A percentile compares a stretch with the other conserved stretches of the same genome.
These are phyloP conservation scores for Mycena albidolilacea DNA, from an alignment of 768 basidiomycete species.

Conservation along the genomic window DNA sequence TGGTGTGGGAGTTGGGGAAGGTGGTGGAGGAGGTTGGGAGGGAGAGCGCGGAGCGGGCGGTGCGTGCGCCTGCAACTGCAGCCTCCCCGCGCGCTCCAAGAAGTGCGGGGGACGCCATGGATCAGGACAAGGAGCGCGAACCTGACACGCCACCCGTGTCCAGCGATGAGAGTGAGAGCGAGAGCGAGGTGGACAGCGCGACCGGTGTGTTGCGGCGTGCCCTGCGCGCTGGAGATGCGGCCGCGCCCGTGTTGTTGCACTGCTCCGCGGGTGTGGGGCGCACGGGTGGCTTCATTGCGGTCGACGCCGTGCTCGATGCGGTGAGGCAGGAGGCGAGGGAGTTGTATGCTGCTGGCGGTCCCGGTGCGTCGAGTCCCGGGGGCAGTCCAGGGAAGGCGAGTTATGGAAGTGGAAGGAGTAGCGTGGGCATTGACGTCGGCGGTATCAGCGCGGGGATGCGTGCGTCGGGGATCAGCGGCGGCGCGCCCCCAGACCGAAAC, in stretches of 20 bases:
- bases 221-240: conserved; percentile 60
- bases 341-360: conserved; percentile 22
- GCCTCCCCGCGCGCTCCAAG: neutral
- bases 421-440: conserved; percentile 12
- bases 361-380: conserved; percentile 1
- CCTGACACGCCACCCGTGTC: too few species aligned
- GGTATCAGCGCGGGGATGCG: conserved; percentile 31
- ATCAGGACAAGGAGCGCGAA: neutral
- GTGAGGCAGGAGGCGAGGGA: conserved; percentile 70
- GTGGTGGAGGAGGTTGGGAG: conserved; percentile 52
- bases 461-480: conserved; percentile 16
- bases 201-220: conserved; percentile 72
- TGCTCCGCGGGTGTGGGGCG: conserved; percentile 97
- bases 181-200: conserved; percentile 62
- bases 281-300: conserved; percentile 93
- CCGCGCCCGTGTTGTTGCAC: conserved; percentile 83
- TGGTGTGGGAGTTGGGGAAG: conserved; percentile 80
- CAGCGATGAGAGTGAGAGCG: conserved; percentile 1
- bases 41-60: conserved; percentile 11
- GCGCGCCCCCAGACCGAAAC: neutral
- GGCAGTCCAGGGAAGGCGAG: neutral
- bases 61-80: neutral
- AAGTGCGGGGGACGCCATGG: conserved; percentile 1
- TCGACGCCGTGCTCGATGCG: conserved; percentile 88
- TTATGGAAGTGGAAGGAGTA: conserved; percentile 1